A percentile compares a stretch with the other conserved stretches of the same genome.
These are phyloP conservation scores for Poa annua DNA, from an alignment of 176 grass and related monocot species.

Conservation along the genomic window DNA sequence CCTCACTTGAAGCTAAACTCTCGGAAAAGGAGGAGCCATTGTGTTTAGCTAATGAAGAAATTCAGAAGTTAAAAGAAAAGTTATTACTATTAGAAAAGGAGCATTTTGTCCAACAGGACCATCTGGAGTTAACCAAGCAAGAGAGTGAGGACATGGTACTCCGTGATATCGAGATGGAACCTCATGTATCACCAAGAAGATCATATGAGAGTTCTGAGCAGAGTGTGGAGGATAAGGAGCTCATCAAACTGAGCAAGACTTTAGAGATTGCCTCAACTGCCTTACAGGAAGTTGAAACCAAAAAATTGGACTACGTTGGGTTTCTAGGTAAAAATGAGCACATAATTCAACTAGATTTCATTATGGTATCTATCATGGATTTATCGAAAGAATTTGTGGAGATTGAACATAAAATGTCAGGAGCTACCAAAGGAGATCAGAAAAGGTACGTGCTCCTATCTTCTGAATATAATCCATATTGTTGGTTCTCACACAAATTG, in stretches of 20 bases:
- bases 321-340: slow-evolving; percentile 63
- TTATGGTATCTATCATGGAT: slow-evolving; percentile 65
- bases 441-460: slow-evolving; percentile 51
- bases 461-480: background rate
- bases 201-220: slow-evolving; percentile 46
- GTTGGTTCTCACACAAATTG: slow-evolving; percentile 30
- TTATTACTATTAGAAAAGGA: slow-evolving; percentile 47
- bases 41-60: slow-evolving; percentile 64
- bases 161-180: slow-evolving; percentile 66
- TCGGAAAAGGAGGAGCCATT: slow-evolving; percentile 67
- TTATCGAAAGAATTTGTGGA: slow-evolving; percentile 70
- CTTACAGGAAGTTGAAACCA: slow-evolving; percentile 58
- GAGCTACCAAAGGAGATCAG: slow-evolving; percentile 53
- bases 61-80: slow-evolving; percentile 69
- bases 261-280: slow-evolving; percentile 50
- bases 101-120: slow-evolving; percentile 38
- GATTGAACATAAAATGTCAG: slow-evolving; percentile 61
- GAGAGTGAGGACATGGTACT: slow-evolving; percentile 59
- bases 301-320: slow-evolving; percentile 42
- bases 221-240: slow-evolving; percentile 51
- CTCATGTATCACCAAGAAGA: slow-evolving; percentile 44
- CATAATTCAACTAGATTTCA: slow-evolving; percentile 62
- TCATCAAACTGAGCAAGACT: slow-evolving; percentile 51
- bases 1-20: slow-evolving; percentile 57
- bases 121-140: slow-evolving; percentile 45